Base-by-base conservation (phyloP, 495 filamentous ascomycete genomes). In the Wilcoxina mikolae region DNA sequence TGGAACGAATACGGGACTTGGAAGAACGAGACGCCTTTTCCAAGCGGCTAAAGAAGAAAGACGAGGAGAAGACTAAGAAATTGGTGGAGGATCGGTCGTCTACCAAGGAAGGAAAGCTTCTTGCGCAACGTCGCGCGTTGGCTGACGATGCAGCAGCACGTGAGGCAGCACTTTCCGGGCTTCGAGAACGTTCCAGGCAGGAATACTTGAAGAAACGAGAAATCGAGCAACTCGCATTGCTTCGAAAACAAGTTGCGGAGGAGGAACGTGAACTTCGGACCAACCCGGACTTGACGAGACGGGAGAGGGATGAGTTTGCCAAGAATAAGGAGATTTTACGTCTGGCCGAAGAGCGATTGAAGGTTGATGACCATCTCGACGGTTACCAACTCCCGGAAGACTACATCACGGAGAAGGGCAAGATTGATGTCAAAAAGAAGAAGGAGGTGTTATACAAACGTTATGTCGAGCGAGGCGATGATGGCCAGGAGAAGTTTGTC, bases 331-430 rank as follows among this genome's bases (percentile, higher is more conserved):
- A 96, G 68, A 77, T 91, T 22, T 74, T 96, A 18, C 75, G 82
- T 18, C 76, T 96, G 38, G 90, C 93, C 0, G 88, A 95, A 70
- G 87, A 94, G 68, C 75, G 91, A 35, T 70, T 89, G 26, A 76
- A 78, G 24, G 91, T 96, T 56, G 90, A 95, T 66, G 90, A 96
- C 59, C 78, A 94, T 61, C 78, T 83, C 17, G 89, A 95, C 73
- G 91, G 91, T 3, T 96, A 95, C 67, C 82, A 83, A 68, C 80
- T 98, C 69, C 90, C 91, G 0, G 88, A 94, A 53, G 87, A 95
- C 64, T 94, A 94, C 60, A 93, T 90, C 55, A 91, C 84, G 1
- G 90, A 93, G 68, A 84, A 87, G 69, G 87, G 85, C 24, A 89
- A 93, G 65, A 85, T 94, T 51, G 84, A 94, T 65, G 79, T 78